Conservation (phyloP, 345 rosid genomes). For the Litchi chinensis region DNA sequence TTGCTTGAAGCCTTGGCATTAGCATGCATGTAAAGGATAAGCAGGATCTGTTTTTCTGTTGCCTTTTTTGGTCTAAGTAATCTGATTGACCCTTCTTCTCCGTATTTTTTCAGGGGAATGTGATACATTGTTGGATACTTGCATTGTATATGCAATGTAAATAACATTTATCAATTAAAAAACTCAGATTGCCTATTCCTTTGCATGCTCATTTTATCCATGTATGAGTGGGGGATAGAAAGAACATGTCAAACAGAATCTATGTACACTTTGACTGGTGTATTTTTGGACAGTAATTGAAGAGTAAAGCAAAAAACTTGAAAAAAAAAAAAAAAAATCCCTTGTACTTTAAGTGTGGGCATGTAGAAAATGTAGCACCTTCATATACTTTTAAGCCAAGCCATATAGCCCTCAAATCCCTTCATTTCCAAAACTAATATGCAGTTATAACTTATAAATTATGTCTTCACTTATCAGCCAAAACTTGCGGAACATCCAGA, state of each 20-base stretch:
- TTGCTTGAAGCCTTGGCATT: slow-evolving; percentile 45
- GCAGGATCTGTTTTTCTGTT: slow-evolving; percentile 34
- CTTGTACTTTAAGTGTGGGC: slow-evolving; percentile 88
- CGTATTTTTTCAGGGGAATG: slow-evolving; percentile 10
- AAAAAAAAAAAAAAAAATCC: slow-evolving; percentile 42
- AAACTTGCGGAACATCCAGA: slow-evolving; percentile 35
- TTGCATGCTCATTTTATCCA: slow-evolving; percentile 11
- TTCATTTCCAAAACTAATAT: slow-evolving; percentile 53
- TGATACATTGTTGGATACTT: slow-evolving; percentile 10
- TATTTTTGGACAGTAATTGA: slow-evolving; percentile 48
- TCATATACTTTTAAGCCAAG: slow-evolving; percentile 96
- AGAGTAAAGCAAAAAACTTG: slow-evolving; percentile 87
- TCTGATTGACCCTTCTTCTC: slow-evolving; percentile 30
- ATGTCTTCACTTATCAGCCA: slow-evolving; percentile 36
- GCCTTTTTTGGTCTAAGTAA: slow-evolving; percentile 39
- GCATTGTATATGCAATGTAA: slow-evolving; percentile 20
- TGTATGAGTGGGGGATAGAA: slow-evolving; percentile 19
- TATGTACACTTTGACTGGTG: slow-evolving; percentile 43
- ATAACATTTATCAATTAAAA: slow-evolving; percentile 12
- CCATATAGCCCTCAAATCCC: slow-evolving; percentile 48
- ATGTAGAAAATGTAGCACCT: slow-evolving; percentile 58
- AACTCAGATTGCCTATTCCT: slow-evolving; percentile 8
- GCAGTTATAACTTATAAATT: slow-evolving; percentile 51
- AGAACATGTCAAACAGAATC: slow-evolving; percentile 25
- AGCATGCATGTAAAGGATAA: slow-evolving; percentile 28